Percentiles rank a stretch among this genome's conserved stretches.
These are phyloP conservation scores for Nyctanthes arbortristis DNA, from an alignment of 257 asterid species.

Conservation along the genomic window DNA sequence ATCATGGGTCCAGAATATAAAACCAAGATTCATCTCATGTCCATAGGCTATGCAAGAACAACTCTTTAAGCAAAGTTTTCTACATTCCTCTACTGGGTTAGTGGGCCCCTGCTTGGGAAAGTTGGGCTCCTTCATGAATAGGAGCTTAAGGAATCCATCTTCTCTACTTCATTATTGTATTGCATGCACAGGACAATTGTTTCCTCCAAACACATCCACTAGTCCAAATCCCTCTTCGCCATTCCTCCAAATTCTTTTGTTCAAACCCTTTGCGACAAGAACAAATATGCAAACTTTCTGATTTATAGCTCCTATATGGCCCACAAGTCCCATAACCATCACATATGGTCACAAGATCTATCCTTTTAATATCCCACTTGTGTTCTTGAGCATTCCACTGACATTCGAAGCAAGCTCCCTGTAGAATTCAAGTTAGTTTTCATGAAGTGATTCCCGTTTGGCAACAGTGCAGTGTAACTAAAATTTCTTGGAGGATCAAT, in stretches of 20 bases:
- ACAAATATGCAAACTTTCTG: slow-evolving; percentile 29
- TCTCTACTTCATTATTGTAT: neutral
- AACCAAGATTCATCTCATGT: slow-evolving; percentile 38
- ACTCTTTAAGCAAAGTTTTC: slow-evolving; percentile 34
- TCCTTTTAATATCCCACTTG: slow-evolving; percentile 31
- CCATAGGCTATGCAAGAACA: slow-evolving; percentile 63
- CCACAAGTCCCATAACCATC: slow-evolving; percentile 52
- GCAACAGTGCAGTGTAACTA: slow-evolving; percentile 38
- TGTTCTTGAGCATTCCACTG: slow-evolving; percentile 38
- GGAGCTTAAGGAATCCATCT: slow-evolving; percentile 32
- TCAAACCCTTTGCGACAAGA: slow-evolving; percentile 46
- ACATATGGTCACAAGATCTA: slow-evolving; percentile 32
- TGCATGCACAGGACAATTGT: slow-evolving; percentile 23
- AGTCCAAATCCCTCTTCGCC: slow-evolving; percentile 47
- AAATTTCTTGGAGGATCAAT: slow-evolving; percentile 20
- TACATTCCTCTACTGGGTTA: slow-evolving; percentile 25
- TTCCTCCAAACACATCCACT: slow-evolving; percentile 37
- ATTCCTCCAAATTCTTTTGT: slow-evolving; percentile 28
- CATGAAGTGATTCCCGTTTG: slow-evolving; percentile 27
- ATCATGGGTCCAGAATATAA: slow-evolving; percentile 46
- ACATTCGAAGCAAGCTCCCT: slow-evolving; percentile 29
- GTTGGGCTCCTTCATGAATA: slow-evolving; percentile 42
- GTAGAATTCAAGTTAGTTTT: slow-evolving; percentile 37
- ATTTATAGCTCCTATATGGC: slow-evolving; percentile 40
- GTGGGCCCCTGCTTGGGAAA: slow-evolving; percentile 23